Conservation (phyloP, 257 asterid genomes). For the Misopates orontium region DNA sequence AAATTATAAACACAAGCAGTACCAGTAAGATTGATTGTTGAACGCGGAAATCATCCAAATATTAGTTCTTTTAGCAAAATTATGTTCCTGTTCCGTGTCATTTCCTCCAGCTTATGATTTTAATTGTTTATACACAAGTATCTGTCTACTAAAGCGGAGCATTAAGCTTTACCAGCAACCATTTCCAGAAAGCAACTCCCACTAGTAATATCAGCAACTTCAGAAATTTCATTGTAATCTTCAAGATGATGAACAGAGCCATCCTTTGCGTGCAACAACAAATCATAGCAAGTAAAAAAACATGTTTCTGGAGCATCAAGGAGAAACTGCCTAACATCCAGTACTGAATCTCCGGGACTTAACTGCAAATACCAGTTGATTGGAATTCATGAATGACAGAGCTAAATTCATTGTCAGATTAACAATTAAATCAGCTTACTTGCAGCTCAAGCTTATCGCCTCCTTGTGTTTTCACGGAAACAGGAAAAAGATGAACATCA, state of each 20-base stretch:
- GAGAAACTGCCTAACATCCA: constrained; percentile 98
- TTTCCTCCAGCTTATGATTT: constrained; percentile 5
- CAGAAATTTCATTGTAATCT: constrained; percentile 91
- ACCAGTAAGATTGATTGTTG: not conserved
- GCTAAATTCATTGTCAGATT: not conserved
- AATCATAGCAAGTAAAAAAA: constrained; percentile 87
- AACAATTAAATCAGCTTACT: constrained; percentile 7
- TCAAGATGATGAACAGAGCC: constrained; percentile 76
- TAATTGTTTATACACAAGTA: not conserved
- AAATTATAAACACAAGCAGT: constrained; percentile 28
- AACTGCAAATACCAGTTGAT: constrained; percentile 56
- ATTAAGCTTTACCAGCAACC: constrained; percentile 69
- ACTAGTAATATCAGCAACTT: constrained; percentile 84
- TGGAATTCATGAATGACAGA: constrained; percentile 22
- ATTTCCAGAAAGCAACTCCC: constrained; percentile 91
- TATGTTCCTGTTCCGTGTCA: not conserved
- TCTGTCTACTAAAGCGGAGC: constrained; percentile 17
- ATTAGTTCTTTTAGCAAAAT: constrained; percentile 5
- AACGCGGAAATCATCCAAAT: constrained; percentile 6
- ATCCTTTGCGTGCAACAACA: constrained; percentile 75
- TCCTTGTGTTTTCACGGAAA: constrained; percentile 25
- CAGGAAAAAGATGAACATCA: constrained; percentile 21
- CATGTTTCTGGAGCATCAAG: constrained; percentile 96
- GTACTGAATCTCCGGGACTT: constrained; percentile 96
- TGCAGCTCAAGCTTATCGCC: constrained; percentile 26